Conservation (phyloP, 1,284 basidiomycete genomes). For the Fomitopsis schrenkii region DNA sequence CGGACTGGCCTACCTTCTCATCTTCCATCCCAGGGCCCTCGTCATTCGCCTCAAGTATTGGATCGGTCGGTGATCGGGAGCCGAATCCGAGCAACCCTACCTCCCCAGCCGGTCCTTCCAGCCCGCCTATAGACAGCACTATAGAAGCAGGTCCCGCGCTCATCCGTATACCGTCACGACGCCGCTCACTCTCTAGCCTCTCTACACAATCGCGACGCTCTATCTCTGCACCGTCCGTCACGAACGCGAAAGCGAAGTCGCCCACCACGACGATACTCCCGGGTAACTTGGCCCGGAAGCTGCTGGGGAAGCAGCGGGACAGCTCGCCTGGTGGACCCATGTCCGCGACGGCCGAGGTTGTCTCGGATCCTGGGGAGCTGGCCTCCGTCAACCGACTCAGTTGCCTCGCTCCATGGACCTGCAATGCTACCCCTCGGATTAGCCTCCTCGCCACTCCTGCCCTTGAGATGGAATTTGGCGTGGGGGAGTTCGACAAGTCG, state of each 20-base stretch:
- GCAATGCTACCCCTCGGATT: constrained; percentile 29
- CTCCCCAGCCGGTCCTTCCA: constrained; percentile 12
- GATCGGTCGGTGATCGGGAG: constrained; percentile 17
- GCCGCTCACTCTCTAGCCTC: constrained; percentile 55
- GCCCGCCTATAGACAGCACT: constrained; percentile 12
- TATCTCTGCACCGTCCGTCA: constrained; percentile 39
- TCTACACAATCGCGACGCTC: constrained; percentile 42
- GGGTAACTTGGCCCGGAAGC: constrained; percentile 50
- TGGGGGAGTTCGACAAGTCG: constrained; percentile 17
- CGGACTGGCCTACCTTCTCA: constrained; percentile 36
- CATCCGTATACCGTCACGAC: constrained; percentile 35
- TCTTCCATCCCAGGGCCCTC: constrained; percentile 47
- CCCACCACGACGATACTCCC: constrained; percentile 38
- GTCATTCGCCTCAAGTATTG: constrained; percentile 42
- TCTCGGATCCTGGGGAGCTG: constrained; percentile 15
- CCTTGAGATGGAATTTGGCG: constrained; percentile 25
- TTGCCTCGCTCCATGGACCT: constrained; percentile 42
- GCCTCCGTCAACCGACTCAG: constrained; percentile 24
- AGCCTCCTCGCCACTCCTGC: constrained; percentile 26
- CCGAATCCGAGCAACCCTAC: constrained; percentile 14
- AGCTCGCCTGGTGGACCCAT: constrained; percentile 10
- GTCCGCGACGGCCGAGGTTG: constrained; percentile 5
- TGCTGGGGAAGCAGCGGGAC: constrained; percentile 42
- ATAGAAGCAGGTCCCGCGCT: constrained; percentile 11
- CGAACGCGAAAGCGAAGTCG: constrained; percentile 42